Evolutionary conservation across 2,329 filamentous ascomycete genomes (phyloP).

Genomic region (Monilinia fructicola): DNA sequence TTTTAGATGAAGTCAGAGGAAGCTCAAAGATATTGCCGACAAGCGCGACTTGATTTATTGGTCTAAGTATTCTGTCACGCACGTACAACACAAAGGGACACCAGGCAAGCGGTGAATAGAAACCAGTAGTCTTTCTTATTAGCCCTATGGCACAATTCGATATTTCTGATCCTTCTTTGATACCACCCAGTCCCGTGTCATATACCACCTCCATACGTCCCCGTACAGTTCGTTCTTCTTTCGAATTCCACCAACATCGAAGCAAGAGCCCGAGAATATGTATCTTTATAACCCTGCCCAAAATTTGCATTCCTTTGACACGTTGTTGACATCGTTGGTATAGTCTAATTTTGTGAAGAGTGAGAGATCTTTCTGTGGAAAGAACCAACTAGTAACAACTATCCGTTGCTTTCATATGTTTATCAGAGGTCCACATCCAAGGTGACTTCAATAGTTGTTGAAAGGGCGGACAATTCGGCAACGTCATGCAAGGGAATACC

Average conservation of each 20-base stretch:
- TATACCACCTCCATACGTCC: conserved; percentile 5
- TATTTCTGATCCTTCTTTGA: conserved; percentile 23
- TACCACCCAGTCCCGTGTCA: conserved; percentile 5
- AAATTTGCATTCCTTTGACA: neutral
- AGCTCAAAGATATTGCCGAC: conserved; percentile 31
- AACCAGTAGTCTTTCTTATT: conserved; percentile 18
- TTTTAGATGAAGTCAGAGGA: conserved; percentile 30
- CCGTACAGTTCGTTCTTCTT: conserved; percentile 13
- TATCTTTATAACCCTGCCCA: neutral
- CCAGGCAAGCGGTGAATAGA: conserved; percentile 17
- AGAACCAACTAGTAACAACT: neutral
- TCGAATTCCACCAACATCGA: conserved; percentile 9
- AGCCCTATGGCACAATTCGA: conserved; percentile 22
- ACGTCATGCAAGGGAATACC: conserved; percentile 3
- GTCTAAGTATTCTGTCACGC: conserved; percentile 26
- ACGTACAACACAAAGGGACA: conserved; percentile 25
- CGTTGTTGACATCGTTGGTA: neutral
- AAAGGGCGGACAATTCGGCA: neutral
- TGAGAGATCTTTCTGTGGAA: neutral
- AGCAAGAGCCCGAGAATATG: neutral
- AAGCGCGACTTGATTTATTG: conserved; percentile 30
- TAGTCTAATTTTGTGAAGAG: neutral
- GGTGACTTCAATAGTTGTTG: neutral
- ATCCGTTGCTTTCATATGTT: neutral
- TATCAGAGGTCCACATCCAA: neutral